Base-by-base conservation (phyloP, 2,329 filamentous ascomycete species). In the Acrodontium crateriforme region DNA sequence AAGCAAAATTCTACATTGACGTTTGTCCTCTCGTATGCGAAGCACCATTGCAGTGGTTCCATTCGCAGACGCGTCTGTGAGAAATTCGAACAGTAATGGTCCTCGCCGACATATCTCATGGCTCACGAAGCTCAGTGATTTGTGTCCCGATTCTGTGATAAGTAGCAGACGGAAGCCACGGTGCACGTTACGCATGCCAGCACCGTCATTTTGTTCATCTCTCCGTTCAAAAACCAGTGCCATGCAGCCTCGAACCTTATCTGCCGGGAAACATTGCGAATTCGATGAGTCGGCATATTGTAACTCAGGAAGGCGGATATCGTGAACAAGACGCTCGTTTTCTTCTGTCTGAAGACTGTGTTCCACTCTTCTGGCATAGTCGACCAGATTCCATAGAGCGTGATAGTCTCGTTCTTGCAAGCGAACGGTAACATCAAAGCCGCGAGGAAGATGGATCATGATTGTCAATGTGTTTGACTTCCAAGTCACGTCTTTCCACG, bases 401-500 rank as follows among this genome's bases (percentile, higher is more conserved):
- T 75, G 71, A 57, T 79, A 92, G 47, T 92, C 82, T n/a, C 69
- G 60, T 42, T 84, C 78, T 9, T 65, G 65, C 47, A 84, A 74
- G 37, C 78, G 72, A 11, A 89, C 58, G 12, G 69, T 69, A 22
- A 92, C 56, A 32, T 76, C 59, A 45, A 89, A 87, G 1, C 80
- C 80, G 39, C 81, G 72, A 1, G 80, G 78, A 11, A 93, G 57
- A 35, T 69, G 70, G 19, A 92, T 53, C 12, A 74, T 70, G 31
- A 93, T 63, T 0, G 69, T 66, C 35, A 65, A 68, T 5, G 65
- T 63, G 25, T 78, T 74, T 11, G 74, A 65, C 32, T 75, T 75
- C 84, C 84, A 93, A 22, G 71, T 67, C 4, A 92, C 69, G 48
- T 89, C 78, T 5, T 81, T 71, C 84, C 84, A 93, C 0, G 71